Conservation (phyloP, 305 asterid genomes). For the Lippia alba region DNA sequence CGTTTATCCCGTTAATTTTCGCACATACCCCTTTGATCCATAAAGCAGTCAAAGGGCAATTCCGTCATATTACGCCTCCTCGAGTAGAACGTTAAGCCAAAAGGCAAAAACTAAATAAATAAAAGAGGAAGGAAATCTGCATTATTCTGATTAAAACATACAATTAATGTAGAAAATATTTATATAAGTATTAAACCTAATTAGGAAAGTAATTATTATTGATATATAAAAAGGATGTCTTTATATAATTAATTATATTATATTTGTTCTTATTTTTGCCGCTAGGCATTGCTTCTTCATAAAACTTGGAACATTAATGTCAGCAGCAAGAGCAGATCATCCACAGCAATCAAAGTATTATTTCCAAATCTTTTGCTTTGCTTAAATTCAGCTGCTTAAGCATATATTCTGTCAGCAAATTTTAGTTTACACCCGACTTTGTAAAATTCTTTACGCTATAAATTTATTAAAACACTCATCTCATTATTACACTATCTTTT, state of each 20-base stretch:
- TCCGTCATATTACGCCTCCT: neutral
- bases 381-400: slow-evolving; percentile 22
- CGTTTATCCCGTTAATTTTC: neutral
- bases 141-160: neutral
- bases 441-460: too few relatives aligned
- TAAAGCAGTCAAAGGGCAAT: slow-evolving; percentile 20
- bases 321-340: slow-evolving; percentile 6
- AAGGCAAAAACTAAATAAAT: too few relatives aligned
- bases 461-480: too few relatives aligned
- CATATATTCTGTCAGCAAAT: neutral
- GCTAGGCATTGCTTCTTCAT: slow-evolving; percentile 25
- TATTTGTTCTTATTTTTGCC: neutral
- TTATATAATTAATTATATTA: neutral
- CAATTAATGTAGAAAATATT: neutral
- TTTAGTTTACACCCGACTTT: too few relatives aligned
- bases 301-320: slow-evolving; percentile 31
- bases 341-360: slow-evolving; percentile 31
- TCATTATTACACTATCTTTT: too few relatives aligned
- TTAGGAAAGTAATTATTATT: neutral
- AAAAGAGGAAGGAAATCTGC: neutral
- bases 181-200: too few relatives aligned
- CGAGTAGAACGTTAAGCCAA: slow-evolving; percentile 9
- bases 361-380: slow-evolving; percentile 10
- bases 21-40: neutral
- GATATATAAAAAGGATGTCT: neutral